A percentile compares a stretch with the other conserved stretches of the same genome.
Conservation (phyloP, 257 asterid species). For the Marsdenia floribunda region DNA sequence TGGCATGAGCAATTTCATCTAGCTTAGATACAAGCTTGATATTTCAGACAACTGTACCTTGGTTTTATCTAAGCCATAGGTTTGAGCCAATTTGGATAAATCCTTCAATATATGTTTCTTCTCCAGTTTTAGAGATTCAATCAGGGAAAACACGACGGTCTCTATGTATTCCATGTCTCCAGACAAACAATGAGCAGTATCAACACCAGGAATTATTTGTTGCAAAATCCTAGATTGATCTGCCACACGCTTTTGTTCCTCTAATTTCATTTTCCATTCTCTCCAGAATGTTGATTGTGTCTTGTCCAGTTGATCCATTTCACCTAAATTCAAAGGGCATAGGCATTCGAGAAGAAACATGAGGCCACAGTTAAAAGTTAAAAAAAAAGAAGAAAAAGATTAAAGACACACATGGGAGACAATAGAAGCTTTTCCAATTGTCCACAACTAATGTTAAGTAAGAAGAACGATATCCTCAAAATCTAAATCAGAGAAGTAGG, state of each 20-base stretch:
- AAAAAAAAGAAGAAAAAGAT: constrained; percentile 12
- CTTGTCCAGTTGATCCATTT: constrained; percentile 60
- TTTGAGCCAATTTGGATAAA: constrained; percentile 49
- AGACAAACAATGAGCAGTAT: constrained; percentile 71
- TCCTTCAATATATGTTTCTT: constrained; percentile 70
- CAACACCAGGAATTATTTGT: constrained; percentile 89
- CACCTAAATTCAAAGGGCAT: constrained; percentile 43
- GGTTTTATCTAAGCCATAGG: constrained; percentile 63
- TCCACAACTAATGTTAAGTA: constrained; percentile 14
- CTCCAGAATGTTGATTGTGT: constrained; percentile 97
- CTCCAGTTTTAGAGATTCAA: constrained; percentile 67
- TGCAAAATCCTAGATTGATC: constrained; percentile 86
- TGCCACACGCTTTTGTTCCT: constrained; percentile 78
- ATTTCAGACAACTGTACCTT: constrained; percentile 43
- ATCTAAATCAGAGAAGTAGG: constrained; percentile 12
- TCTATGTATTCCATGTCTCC: constrained; percentile 76
- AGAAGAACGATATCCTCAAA: constrained; percentile 9
- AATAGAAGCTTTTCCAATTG: not conserved
- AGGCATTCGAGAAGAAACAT: constrained; percentile 15
- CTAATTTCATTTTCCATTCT: constrained; percentile 91
- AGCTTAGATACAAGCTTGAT: not conserved
- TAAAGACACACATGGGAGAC: not conserved
- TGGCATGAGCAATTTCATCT: not conserved
- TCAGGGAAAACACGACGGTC: constrained; percentile 55
- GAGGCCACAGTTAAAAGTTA: constrained; percentile 4